Evolutionary conservation across 78 protist genomes (phyloP).

Genomic region (slime mould (Dictyostelium discoideum)): DNA sequence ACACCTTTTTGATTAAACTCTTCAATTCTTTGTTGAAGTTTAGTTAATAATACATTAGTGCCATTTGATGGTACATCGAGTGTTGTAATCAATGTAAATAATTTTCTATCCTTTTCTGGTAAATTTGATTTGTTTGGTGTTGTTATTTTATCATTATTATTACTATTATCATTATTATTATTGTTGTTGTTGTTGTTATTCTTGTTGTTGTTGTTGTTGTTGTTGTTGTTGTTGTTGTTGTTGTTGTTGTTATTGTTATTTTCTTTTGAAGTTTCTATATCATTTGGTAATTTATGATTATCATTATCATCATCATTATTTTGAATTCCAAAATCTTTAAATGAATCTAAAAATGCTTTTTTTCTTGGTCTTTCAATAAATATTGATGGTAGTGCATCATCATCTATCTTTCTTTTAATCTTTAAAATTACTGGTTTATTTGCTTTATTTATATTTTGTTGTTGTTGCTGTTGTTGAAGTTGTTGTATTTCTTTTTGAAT

Average conservation of each 20-base stretch:
- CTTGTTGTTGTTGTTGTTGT: background rate
- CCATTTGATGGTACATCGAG: constrained; percentile 18
- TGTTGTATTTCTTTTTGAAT: constrained; percentile 19
- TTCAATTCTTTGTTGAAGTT: constrained; percentile 55
- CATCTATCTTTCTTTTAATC: constrained; percentile 74
- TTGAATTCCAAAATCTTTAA: constrained; percentile 22
- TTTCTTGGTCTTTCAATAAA: constrained; percentile 76
- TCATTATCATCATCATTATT: background rate
- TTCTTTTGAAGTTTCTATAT: background rate
- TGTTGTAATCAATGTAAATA: constrained; percentile 58
- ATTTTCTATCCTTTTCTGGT: constrained; percentile 1
- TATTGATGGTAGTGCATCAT: constrained; percentile 51
- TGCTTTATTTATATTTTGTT: background rate
- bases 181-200: background rate
- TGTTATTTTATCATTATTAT: background rate
- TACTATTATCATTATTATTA: background rate
- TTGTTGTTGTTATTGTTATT: background rate
- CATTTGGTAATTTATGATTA: background rate
- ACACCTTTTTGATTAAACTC: constrained; percentile 33
- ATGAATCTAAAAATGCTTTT: constrained; percentile 59
- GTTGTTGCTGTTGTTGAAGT: constrained; percentile 3
- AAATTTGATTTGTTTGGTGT: background rate
- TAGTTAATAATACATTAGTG: background rate
- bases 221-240: background rate
- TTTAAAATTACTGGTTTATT: constrained; percentile 29